phyloP scores from a whole-genome alignment of 768 basidiomycete species.

The Boletus rubropictus region DNA sequence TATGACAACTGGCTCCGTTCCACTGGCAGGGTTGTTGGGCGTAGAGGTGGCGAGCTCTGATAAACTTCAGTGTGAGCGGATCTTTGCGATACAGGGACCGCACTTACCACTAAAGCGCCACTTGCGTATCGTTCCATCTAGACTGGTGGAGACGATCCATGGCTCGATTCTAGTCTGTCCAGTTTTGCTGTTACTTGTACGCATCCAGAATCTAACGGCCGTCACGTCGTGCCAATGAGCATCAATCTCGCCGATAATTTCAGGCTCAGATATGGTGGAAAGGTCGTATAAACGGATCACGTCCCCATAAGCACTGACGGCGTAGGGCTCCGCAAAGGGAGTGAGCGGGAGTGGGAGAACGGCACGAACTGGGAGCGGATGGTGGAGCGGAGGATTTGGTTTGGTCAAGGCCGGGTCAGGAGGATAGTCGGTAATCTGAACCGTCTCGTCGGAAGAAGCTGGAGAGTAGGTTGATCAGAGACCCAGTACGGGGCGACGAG shows the following conservation, averaged over 20 bases:
- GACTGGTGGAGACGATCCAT: slow-evolving; percentile 77
- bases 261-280: slow-evolving; percentile 59
- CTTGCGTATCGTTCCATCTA: slow-evolving; percentile 83
- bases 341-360: slow-evolving; percentile 65
- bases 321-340: slow-evolving; percentile 61
- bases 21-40: slow-evolving; percentile 15
- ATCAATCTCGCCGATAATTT: slow-evolving; percentile 67
- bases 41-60: slow-evolving; percentile 28
- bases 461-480: slow-evolving; percentile 3
- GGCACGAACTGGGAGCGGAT: slow-evolving; percentile 63
- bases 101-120: slow-evolving; percentile 69
- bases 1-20: slow-evolving; percentile 15
- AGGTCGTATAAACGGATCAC: slow-evolving; percentile 76
- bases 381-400: slow-evolving; percentile 47
- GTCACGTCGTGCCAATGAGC: slow-evolving; percentile 91
- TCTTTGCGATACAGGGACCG: neutral
- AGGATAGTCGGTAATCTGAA: slow-evolving; percentile 52
- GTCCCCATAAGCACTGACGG: slow-evolving; percentile 83
- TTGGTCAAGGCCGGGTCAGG: slow-evolving; percentile 28
- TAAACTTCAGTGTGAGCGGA: neutral
- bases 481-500: neutral
- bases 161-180: slow-evolving; percentile 53
- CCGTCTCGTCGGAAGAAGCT: slow-evolving; percentile 90
- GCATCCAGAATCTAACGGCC: slow-evolving; percentile 66
- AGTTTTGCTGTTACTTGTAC: slow-evolving; percentile 40